Evolutionary conservation across 768 basidiomycete genomes (phyloP).

Genomic region (Mycena epipterygia): DNA sequence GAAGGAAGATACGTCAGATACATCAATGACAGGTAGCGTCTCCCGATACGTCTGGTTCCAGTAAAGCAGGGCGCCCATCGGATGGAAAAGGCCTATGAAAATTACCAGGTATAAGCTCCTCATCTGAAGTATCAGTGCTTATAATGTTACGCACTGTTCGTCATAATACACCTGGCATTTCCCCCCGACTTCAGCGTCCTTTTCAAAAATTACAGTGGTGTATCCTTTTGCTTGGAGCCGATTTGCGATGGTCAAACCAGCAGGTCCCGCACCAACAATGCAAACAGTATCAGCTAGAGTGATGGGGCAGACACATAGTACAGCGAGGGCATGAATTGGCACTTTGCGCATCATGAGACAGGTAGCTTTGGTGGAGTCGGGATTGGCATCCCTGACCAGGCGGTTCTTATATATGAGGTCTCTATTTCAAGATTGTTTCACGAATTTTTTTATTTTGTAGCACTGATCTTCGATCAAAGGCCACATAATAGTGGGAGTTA

Average conservation of each 20-base stretch:
- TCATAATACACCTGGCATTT: conserved; percentile 23
- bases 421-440: conserved; percentile 16
- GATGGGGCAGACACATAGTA: conserved; percentile 12
- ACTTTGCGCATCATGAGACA: conserved; percentile 18
- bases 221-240: conserved; percentile 13
- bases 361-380: conserved; percentile 13
- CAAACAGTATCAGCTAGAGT: conserved; percentile 17
- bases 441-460: too few species aligned
- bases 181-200: conserved; percentile 14
- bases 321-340: conserved; percentile 19
- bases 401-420: conserved; percentile 18
- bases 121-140: conserved; percentile 11
- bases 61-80: conserved; percentile 20
- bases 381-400: conserved; percentile 15
- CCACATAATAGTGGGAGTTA: conserved; percentile 12
- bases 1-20: conserved; percentile 11
- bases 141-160: conserved; percentile 19
- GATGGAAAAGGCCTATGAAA: conserved; percentile 20
- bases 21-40: conserved; percentile 14
- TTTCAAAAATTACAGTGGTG: conserved; percentile 11
- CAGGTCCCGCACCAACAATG: conserved; percentile 21
- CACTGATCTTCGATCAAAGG: conserved; percentile 11
- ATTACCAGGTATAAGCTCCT: conserved; percentile 13
- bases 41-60: conserved; percentile 13
- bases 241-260: conserved; percentile 11